A percentile compares a stretch with the other conserved stretches of the same genome.
Conservation (phyloP, 148 eudicot species). For the Gaultheria prostrata region DNA sequence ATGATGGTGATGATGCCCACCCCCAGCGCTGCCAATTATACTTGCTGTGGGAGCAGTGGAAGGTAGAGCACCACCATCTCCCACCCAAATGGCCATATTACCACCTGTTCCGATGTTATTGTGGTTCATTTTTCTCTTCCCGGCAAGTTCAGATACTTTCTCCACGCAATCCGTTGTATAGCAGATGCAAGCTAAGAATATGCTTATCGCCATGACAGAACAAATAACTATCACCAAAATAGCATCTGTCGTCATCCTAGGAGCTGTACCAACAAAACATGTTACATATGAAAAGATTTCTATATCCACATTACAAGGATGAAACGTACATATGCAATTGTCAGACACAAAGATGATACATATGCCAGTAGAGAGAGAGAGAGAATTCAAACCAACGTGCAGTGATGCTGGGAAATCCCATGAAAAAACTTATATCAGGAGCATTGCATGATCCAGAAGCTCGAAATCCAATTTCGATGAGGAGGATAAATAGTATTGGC, state of each 20-base stretch:
- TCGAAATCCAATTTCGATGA: no score
- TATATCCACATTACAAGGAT: background rate
- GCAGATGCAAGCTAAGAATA: background rate
- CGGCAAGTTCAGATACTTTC: background rate
- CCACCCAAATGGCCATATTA: background rate
- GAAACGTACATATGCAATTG: no score
- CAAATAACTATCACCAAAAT: background rate
- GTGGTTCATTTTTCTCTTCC: conserved; percentile 12
- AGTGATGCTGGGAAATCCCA: no score
- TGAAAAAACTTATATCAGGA: no score
- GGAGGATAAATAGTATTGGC: no score
- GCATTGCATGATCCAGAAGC: no score
- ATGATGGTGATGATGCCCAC: no score
- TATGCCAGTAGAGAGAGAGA: no score
- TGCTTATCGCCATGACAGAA: background rate
- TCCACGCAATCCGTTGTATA: background rate
- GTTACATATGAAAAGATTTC: background rate
- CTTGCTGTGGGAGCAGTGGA: background rate
- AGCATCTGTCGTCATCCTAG: background rate
- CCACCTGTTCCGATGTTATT: background rate
- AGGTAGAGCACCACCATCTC: conserved; percentile 8
- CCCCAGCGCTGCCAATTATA: background rate
- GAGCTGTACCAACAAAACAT: background rate
- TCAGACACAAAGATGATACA: no score
- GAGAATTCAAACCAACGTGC: no score